Percentiles rank a stretch among this genome's conserved stretches.
These are phyloP conservation scores for Purpureocillium lavendulum DNA, from an alignment of 2,329 filamentous ascomycete species.

Conservation along the genomic window DNA sequence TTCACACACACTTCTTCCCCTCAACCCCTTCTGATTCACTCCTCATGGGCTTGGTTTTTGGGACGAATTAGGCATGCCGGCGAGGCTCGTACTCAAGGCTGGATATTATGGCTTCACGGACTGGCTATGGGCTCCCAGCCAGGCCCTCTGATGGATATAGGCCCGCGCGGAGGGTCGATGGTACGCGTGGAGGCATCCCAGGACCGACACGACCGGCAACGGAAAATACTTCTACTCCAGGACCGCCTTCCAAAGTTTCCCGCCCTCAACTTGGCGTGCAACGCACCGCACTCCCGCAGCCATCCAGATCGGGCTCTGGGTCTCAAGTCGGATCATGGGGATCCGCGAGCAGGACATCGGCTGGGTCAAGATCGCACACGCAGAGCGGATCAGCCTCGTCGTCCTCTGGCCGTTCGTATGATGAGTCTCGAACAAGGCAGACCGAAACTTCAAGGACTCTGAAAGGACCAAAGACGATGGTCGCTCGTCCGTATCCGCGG, in stretches of 20 bases:
- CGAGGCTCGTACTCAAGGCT: slow-evolving; percentile 16
- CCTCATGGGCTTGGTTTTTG: not conserved
- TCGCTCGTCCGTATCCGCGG: slow-evolving; percentile 31
- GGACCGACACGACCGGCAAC: slow-evolving; percentile 13
- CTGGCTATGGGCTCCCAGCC: slow-evolving; percentile 29
- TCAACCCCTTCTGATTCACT: no score
- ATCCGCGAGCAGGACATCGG: slow-evolving; percentile 23
- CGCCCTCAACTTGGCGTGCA: slow-evolving; percentile 1
- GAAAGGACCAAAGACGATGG: slow-evolving; percentile 21
- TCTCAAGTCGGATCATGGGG: slow-evolving; percentile 36
- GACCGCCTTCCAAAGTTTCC: slow-evolving; percentile 4
- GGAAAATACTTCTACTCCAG: not conserved
- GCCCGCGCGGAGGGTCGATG: slow-evolving; percentile 17
- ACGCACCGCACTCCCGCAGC: slow-evolving; percentile 16
- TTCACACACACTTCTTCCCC: no score
- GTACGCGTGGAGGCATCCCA: slow-evolving; percentile 10
- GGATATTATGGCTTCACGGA: slow-evolving; percentile 33
- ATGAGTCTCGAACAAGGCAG: slow-evolving; percentile 6
- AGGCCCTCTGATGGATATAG: slow-evolving; percentile 28
- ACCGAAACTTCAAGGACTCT: no score
- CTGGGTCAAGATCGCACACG: slow-evolving; percentile 19
- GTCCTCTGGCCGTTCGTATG: slow-evolving; percentile 23
- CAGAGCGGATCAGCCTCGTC: slow-evolving; percentile 23
- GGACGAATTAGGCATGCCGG: slow-evolving; percentile 9
- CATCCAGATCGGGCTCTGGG: slow-evolving; percentile 23